Evolutionary conservation across 177 flowering plant genomes (phyloP), one percentile per base, ranked within the genome.

Genomic region (Vitis hybrid): DNA sequence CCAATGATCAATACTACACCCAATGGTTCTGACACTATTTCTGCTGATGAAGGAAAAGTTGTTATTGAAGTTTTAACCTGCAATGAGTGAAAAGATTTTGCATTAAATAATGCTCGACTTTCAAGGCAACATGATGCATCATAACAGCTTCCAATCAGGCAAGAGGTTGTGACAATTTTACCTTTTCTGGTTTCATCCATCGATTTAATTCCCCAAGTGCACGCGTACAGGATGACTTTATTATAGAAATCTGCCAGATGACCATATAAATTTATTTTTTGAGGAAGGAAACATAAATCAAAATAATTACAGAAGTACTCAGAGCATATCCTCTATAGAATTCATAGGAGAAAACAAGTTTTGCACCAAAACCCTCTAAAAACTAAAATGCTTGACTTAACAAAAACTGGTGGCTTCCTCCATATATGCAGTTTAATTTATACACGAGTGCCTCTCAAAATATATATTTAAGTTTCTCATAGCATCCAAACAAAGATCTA

Each of bases 101-200:
- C 67, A 63, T 63, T 11, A 31, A 34, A 55, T 14, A 34, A 50
- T 7, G 29, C 19, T 53, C 29, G n/a, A 19, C 49, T 13, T 19
- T 19, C 39, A 69, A 50, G 52, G 50, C 20, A 50, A 26, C 48
- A 61, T 58, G 50, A 22, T 5, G 3, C 5, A 48, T 8, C 5
- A 48, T 8, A 12, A 58, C 31, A 57, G 26, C 51, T 15, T 12
- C n/a, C 29, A 29, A 51, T 15, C 7, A 15, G 16, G 7, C 50
- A 11, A 22, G 58, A 59, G n/a, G n/a, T 22, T 39, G 50, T 55
- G 29, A 5, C 10, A 26, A 14, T 9, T 9, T 15, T 56, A 82
- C 92, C 82, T 86, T 86, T 73, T 86, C 85, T 52, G 92, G 89
- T 31, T 1, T 70, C 84, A 88, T 86, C 92, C 92, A 88, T 13